phyloP scores from a whole-genome alignment of 73 alveolate genomes.

The Paramecium pentaurelia region DNA sequence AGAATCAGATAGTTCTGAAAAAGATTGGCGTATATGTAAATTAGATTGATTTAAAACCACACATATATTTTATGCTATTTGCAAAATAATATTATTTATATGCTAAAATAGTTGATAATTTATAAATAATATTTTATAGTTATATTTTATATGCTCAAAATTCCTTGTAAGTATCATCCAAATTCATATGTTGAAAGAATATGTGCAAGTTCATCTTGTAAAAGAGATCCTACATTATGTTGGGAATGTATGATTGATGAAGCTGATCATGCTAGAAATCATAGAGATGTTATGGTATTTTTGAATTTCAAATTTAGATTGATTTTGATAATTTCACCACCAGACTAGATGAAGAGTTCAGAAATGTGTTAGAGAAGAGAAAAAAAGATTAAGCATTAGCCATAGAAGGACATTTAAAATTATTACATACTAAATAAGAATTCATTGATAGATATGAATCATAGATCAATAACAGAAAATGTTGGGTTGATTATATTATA shows the following conservation, averaged over 20 bases:
- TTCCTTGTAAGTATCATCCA: slow-evolving; percentile 24
- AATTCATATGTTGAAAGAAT: neutral
- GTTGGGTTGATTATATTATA: neutral
- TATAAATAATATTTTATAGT: neutral
- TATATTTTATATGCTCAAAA: neutral
- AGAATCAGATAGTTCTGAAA: slow-evolving; percentile 52
- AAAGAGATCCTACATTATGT: slow-evolving; percentile 40
- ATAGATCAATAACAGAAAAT: neutral
- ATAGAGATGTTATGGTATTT: slow-evolving; percentile 46
- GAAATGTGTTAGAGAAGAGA: neutral
- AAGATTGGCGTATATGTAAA: slow-evolving; percentile 61
- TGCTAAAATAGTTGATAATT: neutral
- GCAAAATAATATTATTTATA: neutral
- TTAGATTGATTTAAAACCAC: slow-evolving; percentile 53
- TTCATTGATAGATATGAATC: neutral
- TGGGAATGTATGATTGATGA: slow-evolving; percentile 43
- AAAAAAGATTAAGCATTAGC: neutral
- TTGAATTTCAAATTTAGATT: neutral
- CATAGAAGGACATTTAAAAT: slow-evolving; percentile 4
- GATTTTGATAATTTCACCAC: neutral
- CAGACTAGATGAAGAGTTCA: neutral
- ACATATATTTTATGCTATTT: neutral
- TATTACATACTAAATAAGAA: neutral
- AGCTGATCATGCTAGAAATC: slow-evolving; percentile 38
- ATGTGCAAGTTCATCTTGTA: slow-evolving; percentile 30